Evolutionary conservation across 768 basidiomycete genomes (phyloP), one percentile per base, ranked within the genome.

Genomic region (Mycena pura): DNA sequence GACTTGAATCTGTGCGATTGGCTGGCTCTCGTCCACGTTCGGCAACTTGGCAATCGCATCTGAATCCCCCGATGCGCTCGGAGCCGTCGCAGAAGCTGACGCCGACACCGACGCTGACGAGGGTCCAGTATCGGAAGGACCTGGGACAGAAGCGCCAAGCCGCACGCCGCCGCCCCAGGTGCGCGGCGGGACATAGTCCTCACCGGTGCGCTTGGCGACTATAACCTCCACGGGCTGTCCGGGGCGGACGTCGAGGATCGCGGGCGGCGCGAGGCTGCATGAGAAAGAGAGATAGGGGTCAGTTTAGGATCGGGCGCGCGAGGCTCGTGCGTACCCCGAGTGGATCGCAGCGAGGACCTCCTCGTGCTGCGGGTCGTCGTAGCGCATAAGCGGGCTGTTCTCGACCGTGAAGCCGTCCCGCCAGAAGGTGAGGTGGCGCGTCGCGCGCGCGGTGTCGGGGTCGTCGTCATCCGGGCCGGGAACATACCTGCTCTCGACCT

Each of bases 331-430:
- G n/a, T n/a, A 93, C 90, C 95, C 95, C 6, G 87, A 74, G 64
- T 93, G 87, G 63, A 98, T 91, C 59, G 92, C 88, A 1, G 80
- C 79, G 7, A 99, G 78, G 11, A 94, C 74, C 52, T 83, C 81
- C 39, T 85, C 80, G 64, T 95, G 87, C 17, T 78, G 80, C 0
- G 93, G 92, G 62, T 95, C 87, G 57, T 92, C 90, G 71, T 97
- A 97, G 21, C 83, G 79, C 84, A 92, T 84, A 54, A 99, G 78
- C 28, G 89, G 88, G 6, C 95, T 93, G 63, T 95, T 93, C 69
- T 97, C 93, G 43, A 99, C 84, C 45, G 88, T 88, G 75, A 97
- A 98, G 0, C 97, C 97, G 60, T 98, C 85, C 38, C 88, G 83
- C 96, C 96, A 99, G 77, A 99, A 92, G 0, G 90, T 95, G 40